Conservation (phyloP, 305 asterid species). For the Fraxinus sp. region DNA sequence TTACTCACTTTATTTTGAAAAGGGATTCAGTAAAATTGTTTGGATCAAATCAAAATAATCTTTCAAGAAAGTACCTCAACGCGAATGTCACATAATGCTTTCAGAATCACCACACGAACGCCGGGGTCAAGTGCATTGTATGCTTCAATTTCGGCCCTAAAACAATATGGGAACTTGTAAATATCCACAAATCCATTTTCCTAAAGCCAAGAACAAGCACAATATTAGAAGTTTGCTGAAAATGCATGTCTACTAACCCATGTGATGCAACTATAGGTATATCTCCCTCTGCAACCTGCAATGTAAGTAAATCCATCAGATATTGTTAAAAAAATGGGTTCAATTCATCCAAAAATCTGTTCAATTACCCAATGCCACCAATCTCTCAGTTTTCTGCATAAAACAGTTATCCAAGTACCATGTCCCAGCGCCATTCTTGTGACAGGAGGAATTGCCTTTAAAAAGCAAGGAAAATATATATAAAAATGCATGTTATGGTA, state of each 20-base stretch:
- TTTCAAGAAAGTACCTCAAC: constrained; percentile 66
- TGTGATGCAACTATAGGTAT: constrained; percentile 95
- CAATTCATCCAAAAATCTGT: constrained; percentile 19
- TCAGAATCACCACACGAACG: constrained; percentile 87
- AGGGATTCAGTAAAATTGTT: neutral
- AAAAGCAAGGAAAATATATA: neutral
- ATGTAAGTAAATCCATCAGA: constrained; percentile 25
- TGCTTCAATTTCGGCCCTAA: constrained; percentile 86
- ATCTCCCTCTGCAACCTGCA: constrained; percentile 98
- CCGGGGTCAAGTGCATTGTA: constrained; percentile 80
- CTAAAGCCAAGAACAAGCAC: constrained; percentile 13
- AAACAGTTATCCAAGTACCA: constrained; percentile 85
- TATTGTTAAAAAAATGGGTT: neutral
- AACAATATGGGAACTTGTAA: constrained; percentile 20
- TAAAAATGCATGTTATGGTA: neutral
- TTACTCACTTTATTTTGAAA: constrained; percentile 8
- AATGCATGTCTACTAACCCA: constrained; percentile 60
- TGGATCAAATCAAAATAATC: neutral
- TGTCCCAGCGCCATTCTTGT: constrained; percentile 91
- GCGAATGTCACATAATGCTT: constrained; percentile 98
- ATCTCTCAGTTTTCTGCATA: constrained; percentile 86
- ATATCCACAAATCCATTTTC: constrained; percentile 15
- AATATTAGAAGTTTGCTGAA: constrained; percentile 1
- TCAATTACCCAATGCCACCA: constrained; percentile 98
- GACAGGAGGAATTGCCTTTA: constrained; percentile 94